Base-by-base conservation (phyloP, 108 stramenopile genomes). In the Cyclostephanos tholiformis region DNA sequence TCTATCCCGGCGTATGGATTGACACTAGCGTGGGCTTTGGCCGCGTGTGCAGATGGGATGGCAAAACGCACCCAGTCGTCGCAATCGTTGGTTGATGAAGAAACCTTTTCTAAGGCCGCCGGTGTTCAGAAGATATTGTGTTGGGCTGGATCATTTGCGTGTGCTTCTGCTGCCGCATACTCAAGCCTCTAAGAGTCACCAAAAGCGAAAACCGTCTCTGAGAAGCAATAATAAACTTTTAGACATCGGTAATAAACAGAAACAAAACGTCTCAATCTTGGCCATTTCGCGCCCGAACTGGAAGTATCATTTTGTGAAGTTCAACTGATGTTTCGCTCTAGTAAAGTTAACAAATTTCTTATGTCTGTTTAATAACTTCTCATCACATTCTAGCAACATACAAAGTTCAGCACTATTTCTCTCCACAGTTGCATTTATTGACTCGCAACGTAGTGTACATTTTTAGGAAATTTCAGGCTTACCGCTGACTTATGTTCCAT, bases 21-120 rank as follows among this genome's bases (percentile, higher is more conserved):
- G 14, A 80, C 80, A 19, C 66, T 92, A n/a, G 75, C 84, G n/a
- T 92, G 91, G 91, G 89, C 91, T 38, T 65, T 92, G 63, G 43
- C 87, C 27, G 91, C 91, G 23, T 77, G 76, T 72, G 83, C 84
- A 14, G 74, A 75, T 72, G 87, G 87, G 17, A 86, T 88, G 87
- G 51, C 62, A 4, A 66, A 77, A 52, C 63, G 75, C 11, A 43
- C 43, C 16, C 48, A 62, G 20, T 4, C 19, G 20, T 43, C 61
- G 14, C 70, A 49, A 26, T 62, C 59, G 30, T 27, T 22, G 20
- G 30, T 16, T 0, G 77, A 67, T 22, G 77, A 80, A 38, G 63
- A 79, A 46, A 57, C 66, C 2, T 49, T 79, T 32, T 36, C 65
- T 25, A 66, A 63, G 30, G 83, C 73, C 0, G 83, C 79, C 7